Conservation (phyloP, 306 rosid species). For the Malus sieversii region DNA sequence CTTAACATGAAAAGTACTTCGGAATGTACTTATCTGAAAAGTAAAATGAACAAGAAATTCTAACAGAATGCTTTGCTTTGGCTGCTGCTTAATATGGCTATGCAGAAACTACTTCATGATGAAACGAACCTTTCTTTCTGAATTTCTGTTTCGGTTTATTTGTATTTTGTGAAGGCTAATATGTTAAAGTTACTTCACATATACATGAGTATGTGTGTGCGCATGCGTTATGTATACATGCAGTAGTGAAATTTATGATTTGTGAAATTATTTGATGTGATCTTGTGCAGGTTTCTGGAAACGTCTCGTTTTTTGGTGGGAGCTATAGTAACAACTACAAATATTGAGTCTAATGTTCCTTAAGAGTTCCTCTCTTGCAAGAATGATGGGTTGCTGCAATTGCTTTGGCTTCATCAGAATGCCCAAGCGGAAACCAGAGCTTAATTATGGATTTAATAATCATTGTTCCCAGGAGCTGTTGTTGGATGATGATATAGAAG, state of each 20-base stretch:
- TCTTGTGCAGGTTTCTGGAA: constrained; percentile 32
- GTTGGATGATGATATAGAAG: constrained; percentile 60
- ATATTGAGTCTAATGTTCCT: constrained; percentile 45
- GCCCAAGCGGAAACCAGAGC: constrained; percentile 24
- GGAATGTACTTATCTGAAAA: neutral
- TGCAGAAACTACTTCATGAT: neutral
- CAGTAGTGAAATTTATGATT: constrained; percentile 4
- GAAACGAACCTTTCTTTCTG: neutral
- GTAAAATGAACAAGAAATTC: neutral
- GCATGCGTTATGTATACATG: neutral
- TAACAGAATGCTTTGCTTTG: neutral
- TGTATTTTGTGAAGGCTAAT: constrained; percentile 19
- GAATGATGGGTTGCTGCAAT: constrained; percentile 70
- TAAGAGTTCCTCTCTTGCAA: constrained; percentile 40
- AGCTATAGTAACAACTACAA: constrained; percentile 20
- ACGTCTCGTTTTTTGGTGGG: constrained; percentile 27
- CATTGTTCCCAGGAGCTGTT: constrained; percentile 48
- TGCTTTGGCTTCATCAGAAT: constrained; percentile 74
- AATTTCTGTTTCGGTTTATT: neutral
- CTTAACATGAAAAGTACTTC: neutral
- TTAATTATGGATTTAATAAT: constrained; percentile 24
- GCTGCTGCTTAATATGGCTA: neutral
- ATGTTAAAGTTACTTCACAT: constrained; percentile 3
- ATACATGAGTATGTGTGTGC: neutral
- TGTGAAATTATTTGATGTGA: neutral